Conservation (phyloP, 495 filamentous ascomycete genomes). For the Cairneyella variabilis region DNA sequence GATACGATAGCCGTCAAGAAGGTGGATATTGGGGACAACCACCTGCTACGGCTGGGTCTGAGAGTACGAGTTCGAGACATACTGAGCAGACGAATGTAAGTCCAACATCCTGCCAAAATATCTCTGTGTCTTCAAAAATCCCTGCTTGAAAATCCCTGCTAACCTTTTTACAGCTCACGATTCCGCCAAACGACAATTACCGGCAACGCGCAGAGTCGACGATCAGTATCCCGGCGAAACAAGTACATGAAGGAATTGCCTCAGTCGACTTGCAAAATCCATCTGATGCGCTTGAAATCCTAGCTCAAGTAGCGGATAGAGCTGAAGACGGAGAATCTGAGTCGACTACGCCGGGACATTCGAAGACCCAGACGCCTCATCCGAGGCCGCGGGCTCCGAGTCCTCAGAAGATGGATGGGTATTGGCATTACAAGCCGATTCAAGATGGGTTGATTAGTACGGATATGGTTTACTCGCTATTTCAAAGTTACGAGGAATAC, state of each 20-base stretch:
- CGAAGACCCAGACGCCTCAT: conserved; percentile 1
- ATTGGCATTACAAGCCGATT: conserved; percentile 23
- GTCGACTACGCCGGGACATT: conserved; percentile 5
- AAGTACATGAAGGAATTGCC: conserved; percentile 27
- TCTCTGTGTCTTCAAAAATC: too few species aligned
- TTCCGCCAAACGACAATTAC: conserved; percentile 2
- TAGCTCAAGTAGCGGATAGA: conserved; percentile 41
- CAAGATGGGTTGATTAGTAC: conserved; percentile 21
- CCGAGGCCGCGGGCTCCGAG: not conserved
- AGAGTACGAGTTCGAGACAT: conserved; percentile 19
- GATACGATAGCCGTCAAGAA: conserved; percentile 14
- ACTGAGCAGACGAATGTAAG: conserved; percentile 23
- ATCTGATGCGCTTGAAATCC: conserved; percentile 42
- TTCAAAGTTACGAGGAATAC: conserved; percentile 31
- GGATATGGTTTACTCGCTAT: conserved; percentile 22
- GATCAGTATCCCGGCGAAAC: conserved; percentile 10
- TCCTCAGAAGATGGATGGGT: conserved; percentile 16
- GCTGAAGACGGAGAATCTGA: conserved; percentile 24
- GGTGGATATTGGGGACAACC: conserved; percentile 14
- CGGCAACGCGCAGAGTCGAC: conserved; percentile 14
- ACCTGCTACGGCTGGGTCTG: conserved; percentile 16
- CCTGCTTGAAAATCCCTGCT: too few species aligned
- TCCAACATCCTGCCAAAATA: not conserved
- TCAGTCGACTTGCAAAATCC: conserved; percentile 42
- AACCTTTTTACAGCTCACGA: conserved; percentile 19